Evolutionary conservation across 805 yeast species (phyloP).

Genomic region (Candida endomychidarum): DNA sequence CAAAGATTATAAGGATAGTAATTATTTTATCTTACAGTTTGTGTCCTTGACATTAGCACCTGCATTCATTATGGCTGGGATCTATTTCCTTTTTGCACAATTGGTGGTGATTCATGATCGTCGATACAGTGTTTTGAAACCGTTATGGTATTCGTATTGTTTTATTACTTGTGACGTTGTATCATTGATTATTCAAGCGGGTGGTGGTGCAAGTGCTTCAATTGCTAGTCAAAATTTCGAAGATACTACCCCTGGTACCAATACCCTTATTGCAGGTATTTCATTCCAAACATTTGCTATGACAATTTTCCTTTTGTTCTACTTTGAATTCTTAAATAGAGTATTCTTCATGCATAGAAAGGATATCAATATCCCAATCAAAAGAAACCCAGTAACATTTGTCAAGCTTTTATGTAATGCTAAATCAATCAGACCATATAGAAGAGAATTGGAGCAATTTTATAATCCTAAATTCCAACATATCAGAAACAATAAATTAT

Average conservation of each 20-base stretch:
- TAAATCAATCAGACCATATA: constrained; percentile 23
- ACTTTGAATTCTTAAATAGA: constrained; percentile 36
- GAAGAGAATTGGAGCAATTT: constrained; percentile 24
- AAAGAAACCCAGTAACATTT: constrained; percentile 24
- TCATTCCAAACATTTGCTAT: constrained; percentile 38
- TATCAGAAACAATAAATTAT: constrained; percentile 27
- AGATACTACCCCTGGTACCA: constrained; percentile 31
- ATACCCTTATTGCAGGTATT: constrained; percentile 41
- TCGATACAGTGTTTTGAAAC: constrained; percentile 36
- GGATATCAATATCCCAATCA: constrained; percentile 17
- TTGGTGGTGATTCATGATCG: constrained; percentile 39
- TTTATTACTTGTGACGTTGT: constrained; percentile 39
- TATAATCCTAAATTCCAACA: constrained; percentile 28
- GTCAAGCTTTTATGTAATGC: constrained; percentile 29
- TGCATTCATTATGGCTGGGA: constrained; percentile 45
- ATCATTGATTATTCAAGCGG: constrained; percentile 39
- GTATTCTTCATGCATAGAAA: constrained; percentile 28
- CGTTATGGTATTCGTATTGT: constrained; percentile 45
- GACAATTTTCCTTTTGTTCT: constrained; percentile 35
- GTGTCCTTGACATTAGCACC: constrained; percentile 40
- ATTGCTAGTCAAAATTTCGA: constrained; percentile 23
- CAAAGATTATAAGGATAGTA: constrained; percentile 20
- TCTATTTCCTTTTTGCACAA: constrained; percentile 42
- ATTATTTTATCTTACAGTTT: constrained; percentile 31
- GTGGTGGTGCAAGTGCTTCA: constrained; percentile 40